Evolutionary conservation across 495 filamentous ascomycete species (phyloP).

Genomic region (Xylaria venustula): DNA sequence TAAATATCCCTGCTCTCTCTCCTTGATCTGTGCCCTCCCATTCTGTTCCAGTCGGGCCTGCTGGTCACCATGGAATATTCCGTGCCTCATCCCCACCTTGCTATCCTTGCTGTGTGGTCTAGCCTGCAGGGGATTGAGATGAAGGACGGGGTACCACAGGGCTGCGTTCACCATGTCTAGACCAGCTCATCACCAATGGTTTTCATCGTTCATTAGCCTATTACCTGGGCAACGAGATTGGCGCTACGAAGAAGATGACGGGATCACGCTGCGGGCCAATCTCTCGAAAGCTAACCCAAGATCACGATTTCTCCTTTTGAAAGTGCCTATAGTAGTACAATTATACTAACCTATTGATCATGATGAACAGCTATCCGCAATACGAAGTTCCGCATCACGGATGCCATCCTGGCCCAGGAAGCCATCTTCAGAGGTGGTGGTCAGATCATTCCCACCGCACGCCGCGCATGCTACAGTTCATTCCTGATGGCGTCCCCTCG

Average conservation of each 20-base stretch:
- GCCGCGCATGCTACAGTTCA: constrained; percentile 86
- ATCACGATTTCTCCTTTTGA: not conserved
- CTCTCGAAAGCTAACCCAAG: not conserved
- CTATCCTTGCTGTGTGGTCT: constrained; percentile 1
- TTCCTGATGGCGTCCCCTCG: constrained; percentile 96
- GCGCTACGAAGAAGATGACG: constrained; percentile 1
- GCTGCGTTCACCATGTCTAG: constrained; percentile 2
- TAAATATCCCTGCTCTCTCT: constrained; percentile 8
- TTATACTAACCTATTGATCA: constrained; percentile 16
- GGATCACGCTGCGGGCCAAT: not conserved
- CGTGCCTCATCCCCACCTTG: constrained; percentile 11
- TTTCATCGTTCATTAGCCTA: not conserved
- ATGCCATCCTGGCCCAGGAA: constrained; percentile 80
- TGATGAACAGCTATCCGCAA: constrained; percentile 77
- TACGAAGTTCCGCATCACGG: constrained; percentile 91
- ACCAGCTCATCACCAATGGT: constrained; percentile 3
- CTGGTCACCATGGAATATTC: constrained; percentile 16
- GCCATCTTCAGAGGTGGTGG: constrained; percentile 93
- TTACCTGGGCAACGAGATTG: not conserved
- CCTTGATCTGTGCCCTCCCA: not conserved
- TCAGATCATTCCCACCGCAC: constrained; percentile 93
- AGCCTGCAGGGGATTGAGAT: not conserved
- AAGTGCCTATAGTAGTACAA: constrained; percentile 1
- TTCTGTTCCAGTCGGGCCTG: constrained; percentile 7
- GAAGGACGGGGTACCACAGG: constrained; percentile 1